phyloP scores from a whole-genome alignment of 106 monocot genomes.

The Gastrodia elata region DNA sequence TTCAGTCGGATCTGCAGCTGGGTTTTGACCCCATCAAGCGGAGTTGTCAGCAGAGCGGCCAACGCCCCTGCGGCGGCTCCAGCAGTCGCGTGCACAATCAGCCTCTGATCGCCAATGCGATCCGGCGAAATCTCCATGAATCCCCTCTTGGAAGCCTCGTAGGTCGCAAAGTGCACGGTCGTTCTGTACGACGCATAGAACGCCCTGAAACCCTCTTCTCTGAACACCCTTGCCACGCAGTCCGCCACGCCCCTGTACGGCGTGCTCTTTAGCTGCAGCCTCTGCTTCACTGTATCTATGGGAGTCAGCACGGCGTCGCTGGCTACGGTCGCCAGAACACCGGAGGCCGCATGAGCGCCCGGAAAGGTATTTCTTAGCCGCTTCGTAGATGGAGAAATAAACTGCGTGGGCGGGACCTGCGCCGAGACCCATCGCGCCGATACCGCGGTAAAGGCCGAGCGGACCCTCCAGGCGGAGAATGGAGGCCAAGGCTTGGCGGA shows the following conservation, averaged over 20 bases:
- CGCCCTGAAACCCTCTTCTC: constrained; percentile 74
- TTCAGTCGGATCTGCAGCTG: constrained; percentile 32
- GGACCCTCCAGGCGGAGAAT: constrained; percentile 42
- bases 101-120: constrained; percentile 32
- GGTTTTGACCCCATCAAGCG: constrained; percentile 91
- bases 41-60: constrained; percentile 73
- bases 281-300: constrained; percentile 93
- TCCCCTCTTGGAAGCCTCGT: constrained; percentile 81
- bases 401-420: constrained; percentile 93
- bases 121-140: constrained; percentile 39
- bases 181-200: constrained; percentile 75
- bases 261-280: constrained; percentile 71
- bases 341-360: constrained; percentile 61
- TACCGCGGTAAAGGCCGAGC: constrained; percentile 67
- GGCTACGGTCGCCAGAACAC: constrained; percentile 70
- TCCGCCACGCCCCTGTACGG: constrained; percentile 76
- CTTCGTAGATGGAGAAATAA: constrained; percentile 92
- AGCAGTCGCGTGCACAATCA: constrained; percentile 79
- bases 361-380: constrained; percentile 44
- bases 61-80: constrained; percentile 80
- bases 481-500: constrained; percentile 35
- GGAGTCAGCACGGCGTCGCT: constrained; percentile 95
- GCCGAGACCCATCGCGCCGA: constrained; percentile 83
- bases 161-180: constrained; percentile 85
- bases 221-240: constrained; percentile 54